A percentile compares a stretch with the other conserved stretches of the same genome.
These are phyloP conservation scores for grape (Vitis vinifera) DNA, from an alignment of 164 flowering plant genomes.

Conservation along the genomic window ASM3070453v1 NC_081822.1:11263501-11264000, in stretches of 20 bases:
- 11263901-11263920: constrained; percentile 88
- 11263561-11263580: too few species aligned
- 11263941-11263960: constrained; percentile 12
- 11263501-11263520: too few species aligned
- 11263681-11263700: constrained; percentile 1
- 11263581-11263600: neutral
- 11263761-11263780: too few species aligned
- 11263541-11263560: too few species aligned
- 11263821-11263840: too few species aligned
- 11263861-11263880: constrained; percentile 64
- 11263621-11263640: too few species aligned
- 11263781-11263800: too few species aligned
- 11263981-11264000: constrained; percentile 22
- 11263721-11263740: too few species aligned
- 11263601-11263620: neutral
- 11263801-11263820: too few species aligned
- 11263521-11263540: too few species aligned
- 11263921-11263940: constrained; percentile 77
- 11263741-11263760: too few species aligned
- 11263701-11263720: neutral
- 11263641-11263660: too few species aligned
- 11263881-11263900: constrained; percentile 89
- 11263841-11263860: neutral
- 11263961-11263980: constrained; percentile 3
- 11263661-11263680: neutral